Evolutionary conservation across 2,329 filamentous ascomycete species (phyloP).

Genomic region (Epichloe hybrida): DNA sequence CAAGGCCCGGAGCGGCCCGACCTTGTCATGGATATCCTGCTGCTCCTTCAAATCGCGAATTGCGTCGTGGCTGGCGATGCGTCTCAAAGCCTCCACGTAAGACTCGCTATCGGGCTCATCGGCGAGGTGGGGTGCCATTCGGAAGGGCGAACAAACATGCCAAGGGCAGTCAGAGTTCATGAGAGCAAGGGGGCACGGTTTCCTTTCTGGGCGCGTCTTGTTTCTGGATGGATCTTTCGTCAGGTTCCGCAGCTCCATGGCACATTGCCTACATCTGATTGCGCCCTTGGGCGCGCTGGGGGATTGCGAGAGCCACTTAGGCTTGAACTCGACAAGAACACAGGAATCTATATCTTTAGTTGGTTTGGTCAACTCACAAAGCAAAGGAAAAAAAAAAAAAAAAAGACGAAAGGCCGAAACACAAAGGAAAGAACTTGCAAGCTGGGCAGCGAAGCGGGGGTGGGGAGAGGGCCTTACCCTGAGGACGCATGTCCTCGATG

Average conservation of each 20-base stretch:
- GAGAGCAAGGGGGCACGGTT: slow-evolving; percentile 55
- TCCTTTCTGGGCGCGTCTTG: slow-evolving; percentile 21
- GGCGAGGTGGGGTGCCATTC: slow-evolving; percentile 22
- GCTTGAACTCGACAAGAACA: slow-evolving; percentile 59
- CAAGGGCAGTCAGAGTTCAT: slow-evolving; percentile 34
- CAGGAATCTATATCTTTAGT: slow-evolving; percentile 16
- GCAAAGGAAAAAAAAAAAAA: background rate
- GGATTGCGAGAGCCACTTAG: slow-evolving; percentile 72
- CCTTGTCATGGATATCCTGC: slow-evolving; percentile 29
- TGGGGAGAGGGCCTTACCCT: slow-evolving; percentile 12
- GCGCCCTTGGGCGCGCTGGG: slow-evolving; percentile 49
- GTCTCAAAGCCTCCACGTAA: slow-evolving; percentile 13
- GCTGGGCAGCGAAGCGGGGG: background rate
- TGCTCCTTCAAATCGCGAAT: slow-evolving; percentile 21
- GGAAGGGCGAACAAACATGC: slow-evolving; percentile 29
- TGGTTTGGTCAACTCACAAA: background rate
- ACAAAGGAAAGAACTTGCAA: slow-evolving; percentile 2
- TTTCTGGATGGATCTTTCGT: slow-evolving; percentile 20
- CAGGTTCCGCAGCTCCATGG: slow-evolving; percentile 30
- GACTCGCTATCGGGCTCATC: slow-evolving; percentile 17
- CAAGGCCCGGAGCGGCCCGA: slow-evolving; percentile 28
- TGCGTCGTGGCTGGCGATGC: slow-evolving; percentile 21
- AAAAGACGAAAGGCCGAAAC: background rate
- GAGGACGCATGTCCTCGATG: slow-evolving; percentile 54
- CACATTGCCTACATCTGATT: slow-evolving; percentile 62